Evolutionary conservation across 768 basidiomycete genomes (phyloP).

Genomic region (Candolleomyces eurysporus): DNA sequence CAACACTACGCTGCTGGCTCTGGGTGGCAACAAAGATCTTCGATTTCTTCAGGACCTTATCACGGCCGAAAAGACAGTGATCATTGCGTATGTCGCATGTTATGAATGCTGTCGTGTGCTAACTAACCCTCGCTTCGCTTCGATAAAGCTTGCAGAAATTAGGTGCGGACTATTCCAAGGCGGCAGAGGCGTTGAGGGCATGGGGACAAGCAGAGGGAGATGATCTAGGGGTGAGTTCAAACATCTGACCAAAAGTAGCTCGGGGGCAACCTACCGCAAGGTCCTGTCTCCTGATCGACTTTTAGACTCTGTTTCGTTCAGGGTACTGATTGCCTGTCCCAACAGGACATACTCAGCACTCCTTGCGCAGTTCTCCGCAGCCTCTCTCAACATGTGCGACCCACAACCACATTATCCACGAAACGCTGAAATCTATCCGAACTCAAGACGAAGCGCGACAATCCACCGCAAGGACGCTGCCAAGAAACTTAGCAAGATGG

Average conservation of each 20-base stretch:
- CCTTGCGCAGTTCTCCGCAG: conserved; percentile 62
- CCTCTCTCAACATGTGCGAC: conserved; percentile 64
- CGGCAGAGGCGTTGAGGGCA: conserved; percentile 65
- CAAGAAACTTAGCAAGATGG: conserved; percentile 88
- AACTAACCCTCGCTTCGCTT: background rate
- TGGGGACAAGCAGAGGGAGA: conserved; percentile 85
- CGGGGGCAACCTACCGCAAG: too few species aligned
- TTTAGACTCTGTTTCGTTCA: background rate
- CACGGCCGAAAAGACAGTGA: conserved; percentile 79
- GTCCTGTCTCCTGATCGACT: too few species aligned
- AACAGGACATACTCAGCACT: conserved; percentile 78
- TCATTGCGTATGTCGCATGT: conserved; percentile 53
- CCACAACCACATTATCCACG: conserved; percentile 67
- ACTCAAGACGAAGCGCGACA: conserved; percentile 76
- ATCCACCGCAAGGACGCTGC: conserved; percentile 73
- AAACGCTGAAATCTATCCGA: conserved; percentile 78
- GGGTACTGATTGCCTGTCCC: background rate
- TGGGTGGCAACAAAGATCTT: conserved; percentile 73
- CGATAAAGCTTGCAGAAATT: conserved; percentile 58
- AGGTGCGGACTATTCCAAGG: conserved; percentile 61
- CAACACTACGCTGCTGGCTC: conserved; percentile 75
- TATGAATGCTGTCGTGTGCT: background rate
- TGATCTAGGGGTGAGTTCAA: conserved; percentile 63
- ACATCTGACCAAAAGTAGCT: background rate
- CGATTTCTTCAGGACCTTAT: conserved; percentile 86